Conservation (phyloP, 768 basidiomycete genomes). For the Macrolepiota fuliginosa region DNA sequence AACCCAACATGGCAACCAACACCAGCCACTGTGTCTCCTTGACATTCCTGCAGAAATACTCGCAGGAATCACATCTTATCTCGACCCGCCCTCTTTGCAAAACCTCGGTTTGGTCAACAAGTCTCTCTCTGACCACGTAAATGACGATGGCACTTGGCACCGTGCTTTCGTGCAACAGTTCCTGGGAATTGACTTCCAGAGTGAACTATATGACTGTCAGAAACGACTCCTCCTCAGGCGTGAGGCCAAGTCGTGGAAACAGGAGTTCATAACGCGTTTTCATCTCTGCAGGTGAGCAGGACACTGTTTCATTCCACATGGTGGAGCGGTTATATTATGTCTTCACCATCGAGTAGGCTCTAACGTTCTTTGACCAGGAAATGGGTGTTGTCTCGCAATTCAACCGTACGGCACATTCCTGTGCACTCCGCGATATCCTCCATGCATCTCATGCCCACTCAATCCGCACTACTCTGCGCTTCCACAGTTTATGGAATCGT, state of each 20-base stretch:
- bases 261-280: slow-evolving; percentile 63
- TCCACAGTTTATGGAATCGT: slow-evolving; percentile 71
- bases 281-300: slow-evolving; percentile 47
- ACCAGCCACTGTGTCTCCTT: slow-evolving; percentile 31
- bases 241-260: slow-evolving; percentile 61
- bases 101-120: slow-evolving; percentile 53
- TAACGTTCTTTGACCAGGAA: slow-evolving; percentile 42
- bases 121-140: slow-evolving; percentile 60
- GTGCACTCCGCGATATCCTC: slow-evolving; percentile 52
- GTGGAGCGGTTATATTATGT: not conserved
- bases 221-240: slow-evolving; percentile 54
- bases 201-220: slow-evolving; percentile 43
- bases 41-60: slow-evolving; percentile 69
- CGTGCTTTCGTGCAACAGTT: slow-evolving; percentile 70
- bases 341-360: not conserved
- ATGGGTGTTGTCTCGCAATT: slow-evolving; percentile 63
- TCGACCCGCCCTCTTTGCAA: slow-evolving; percentile 61
- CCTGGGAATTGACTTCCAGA: slow-evolving; percentile 65
- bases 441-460: slow-evolving; percentile 61
- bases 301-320: not conserved
- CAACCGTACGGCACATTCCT: slow-evolving; percentile 63
- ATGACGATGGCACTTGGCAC: slow-evolving; percentile 78
- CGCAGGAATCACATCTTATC: slow-evolving; percentile 71
- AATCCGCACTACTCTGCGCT: slow-evolving; percentile 55
- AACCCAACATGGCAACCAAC: slow-evolving; percentile 50